These are phyloP conservation scores for Pelargonium fulgidum DNA, from an alignment of 441 rosid species.

Conservation along the genomic window DNA sequence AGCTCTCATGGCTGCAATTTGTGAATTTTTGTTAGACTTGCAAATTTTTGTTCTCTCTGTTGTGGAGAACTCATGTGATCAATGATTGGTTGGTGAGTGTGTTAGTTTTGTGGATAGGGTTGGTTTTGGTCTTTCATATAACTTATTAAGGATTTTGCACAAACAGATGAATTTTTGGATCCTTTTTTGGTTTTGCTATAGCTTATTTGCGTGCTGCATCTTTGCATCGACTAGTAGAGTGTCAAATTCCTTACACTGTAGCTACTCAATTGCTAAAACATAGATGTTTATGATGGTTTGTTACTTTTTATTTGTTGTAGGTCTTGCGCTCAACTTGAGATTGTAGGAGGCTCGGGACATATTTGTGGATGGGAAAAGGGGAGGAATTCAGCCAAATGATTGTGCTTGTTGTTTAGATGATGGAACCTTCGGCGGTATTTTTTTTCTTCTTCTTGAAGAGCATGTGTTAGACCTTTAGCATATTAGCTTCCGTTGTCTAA, in stretches of 20 bases:
- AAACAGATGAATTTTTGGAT: neutral
- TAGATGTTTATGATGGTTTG: neutral
- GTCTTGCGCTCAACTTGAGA: neutral
- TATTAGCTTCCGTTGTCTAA: neutral
- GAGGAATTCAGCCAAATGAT: neutral
- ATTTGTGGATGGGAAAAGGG: neutral
- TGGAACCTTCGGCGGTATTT: neutral
- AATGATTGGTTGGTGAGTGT: neutral
- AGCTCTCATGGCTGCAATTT: neutral
- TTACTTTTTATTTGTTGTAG: neutral
- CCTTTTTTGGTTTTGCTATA: neutral
- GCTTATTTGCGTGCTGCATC: neutral
- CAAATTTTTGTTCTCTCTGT: neutral
- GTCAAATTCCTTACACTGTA: too few relatives aligned
- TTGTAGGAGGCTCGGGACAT: neutral
- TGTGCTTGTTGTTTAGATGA: constrained; percentile 1
- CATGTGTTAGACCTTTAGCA: neutral
- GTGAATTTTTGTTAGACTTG: neutral
- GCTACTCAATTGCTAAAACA: neutral
- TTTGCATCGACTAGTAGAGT: too few relatives aligned
- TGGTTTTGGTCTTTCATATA: neutral
- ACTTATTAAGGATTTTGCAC: neutral
- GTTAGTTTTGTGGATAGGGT: neutral
- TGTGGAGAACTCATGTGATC: neutral
- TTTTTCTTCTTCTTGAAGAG: neutral